phyloP scores from a whole-genome alignment of 306 rosid species.

The Acacia crassicarpa region DNA sequence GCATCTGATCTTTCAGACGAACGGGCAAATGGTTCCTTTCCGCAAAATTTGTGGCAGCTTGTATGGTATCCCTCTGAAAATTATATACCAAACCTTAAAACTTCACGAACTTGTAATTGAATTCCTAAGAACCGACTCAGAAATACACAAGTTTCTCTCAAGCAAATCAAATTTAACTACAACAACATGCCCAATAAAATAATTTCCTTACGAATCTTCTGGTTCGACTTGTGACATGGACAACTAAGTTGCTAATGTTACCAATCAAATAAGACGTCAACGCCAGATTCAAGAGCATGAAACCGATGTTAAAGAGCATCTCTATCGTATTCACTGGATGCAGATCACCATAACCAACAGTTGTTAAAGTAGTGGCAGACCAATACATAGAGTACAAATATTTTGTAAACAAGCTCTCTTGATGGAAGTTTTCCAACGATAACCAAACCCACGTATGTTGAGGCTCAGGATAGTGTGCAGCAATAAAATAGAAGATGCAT shows the following conservation, averaged over 20 bases:
- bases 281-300: constrained; percentile 88
- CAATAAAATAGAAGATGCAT: constrained; percentile 84
- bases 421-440: constrained; percentile 48
- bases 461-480: constrained; percentile 75
- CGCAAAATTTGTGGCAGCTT: constrained; percentile 94
- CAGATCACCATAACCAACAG: constrained; percentile 92
- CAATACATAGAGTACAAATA: constrained; percentile 82
- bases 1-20: constrained; percentile 92
- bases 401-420: constrained; percentile 61
- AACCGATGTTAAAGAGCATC: constrained; percentile 83
- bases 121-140: not conserved
- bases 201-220: constrained; percentile 75
- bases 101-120: not conserved
- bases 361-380: constrained; percentile 90
- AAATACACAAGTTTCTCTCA: not conserved
- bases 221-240: constrained; percentile 89
- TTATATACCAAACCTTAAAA: not conserved
- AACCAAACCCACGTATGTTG: constrained; percentile 74
- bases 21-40: constrained; percentile 81
- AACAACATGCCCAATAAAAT: not conserved
- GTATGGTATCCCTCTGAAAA: constrained; percentile 85
- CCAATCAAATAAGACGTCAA: constrained; percentile 94
- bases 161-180: not conserved
- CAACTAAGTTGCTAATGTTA: constrained; percentile 96
- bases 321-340: constrained; percentile 89